Conservation (phyloP, 371 early-diverging fungal species). For the Haplosporangium sp. region DNA sequence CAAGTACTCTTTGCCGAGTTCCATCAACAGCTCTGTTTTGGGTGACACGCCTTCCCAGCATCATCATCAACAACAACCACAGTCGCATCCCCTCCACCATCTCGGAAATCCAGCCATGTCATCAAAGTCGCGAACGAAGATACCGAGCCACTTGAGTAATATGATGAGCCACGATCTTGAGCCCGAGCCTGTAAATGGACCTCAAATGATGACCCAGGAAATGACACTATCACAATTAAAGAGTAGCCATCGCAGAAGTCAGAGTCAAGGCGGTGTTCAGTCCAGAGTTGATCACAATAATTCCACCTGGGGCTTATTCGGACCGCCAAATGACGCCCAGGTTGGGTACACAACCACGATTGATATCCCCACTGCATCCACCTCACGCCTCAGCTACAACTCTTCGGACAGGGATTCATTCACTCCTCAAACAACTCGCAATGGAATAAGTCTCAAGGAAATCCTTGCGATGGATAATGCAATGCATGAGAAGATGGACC, state of each 20-base stretch:
- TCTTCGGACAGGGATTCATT: background rate
- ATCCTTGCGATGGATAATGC: slow-evolving; percentile 4
- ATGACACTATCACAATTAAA: background rate
- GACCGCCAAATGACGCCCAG: slow-evolving; percentile 2
- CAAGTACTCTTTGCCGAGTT: slow-evolving; percentile 33
- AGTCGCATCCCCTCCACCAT: background rate
- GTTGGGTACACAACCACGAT: slow-evolving; percentile 15
- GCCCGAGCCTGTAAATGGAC: background rate
- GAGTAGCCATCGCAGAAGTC: slow-evolving; percentile 19
- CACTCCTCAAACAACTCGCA: background rate
- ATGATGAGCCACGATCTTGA: slow-evolving; percentile 1
- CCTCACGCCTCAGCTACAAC: slow-evolving; percentile 4
- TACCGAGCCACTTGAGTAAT: slow-evolving; percentile 40
- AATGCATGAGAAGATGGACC: background rate
- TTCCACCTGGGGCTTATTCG: slow-evolving; percentile 16
- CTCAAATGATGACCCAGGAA: background rate
- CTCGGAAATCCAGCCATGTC: background rate
- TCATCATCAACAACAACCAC: slow-evolving; percentile 1
- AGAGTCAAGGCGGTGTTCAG: too few relatives aligned
- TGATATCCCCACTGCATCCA: slow-evolving; percentile 4
- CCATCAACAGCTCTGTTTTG: slow-evolving; percentile 3
- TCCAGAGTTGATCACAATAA: background rate
- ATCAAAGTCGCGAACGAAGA: slow-evolving; percentile 6
- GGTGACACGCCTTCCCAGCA: slow-evolving; percentile 13
- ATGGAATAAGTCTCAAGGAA: slow-evolving; percentile 14